Percentiles rank a stretch among this genome's conserved stretches.
These are phyloP conservation scores for Ustilago cynodontis DNA, from an alignment of 1,284 basidiomycete species.

Conservation along the genomic window DNA sequence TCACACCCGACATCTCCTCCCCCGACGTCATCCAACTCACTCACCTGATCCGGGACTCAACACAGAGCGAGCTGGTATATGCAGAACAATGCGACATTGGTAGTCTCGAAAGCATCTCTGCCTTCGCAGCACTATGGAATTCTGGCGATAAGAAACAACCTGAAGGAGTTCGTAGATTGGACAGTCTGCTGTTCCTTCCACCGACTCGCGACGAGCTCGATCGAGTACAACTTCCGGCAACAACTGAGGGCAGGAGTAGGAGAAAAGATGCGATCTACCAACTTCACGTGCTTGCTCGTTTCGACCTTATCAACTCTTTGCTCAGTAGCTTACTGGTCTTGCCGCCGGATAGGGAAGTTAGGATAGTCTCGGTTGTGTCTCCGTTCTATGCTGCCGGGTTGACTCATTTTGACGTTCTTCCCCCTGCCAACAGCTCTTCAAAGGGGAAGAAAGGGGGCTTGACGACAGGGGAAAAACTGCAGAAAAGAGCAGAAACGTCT, in stretches of 20 bases:
- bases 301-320: constrained; percentile 62
- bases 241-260: neutral
- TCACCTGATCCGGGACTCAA: constrained; percentile 59
- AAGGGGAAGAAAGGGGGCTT: neutral
- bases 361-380: constrained; percentile 57
- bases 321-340: constrained; percentile 56
- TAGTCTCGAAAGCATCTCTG: constrained; percentile 37
- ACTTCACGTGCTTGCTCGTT: constrained; percentile 51
- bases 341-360: constrained; percentile 58
- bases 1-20: constrained; percentile 37
- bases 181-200: constrained; percentile 34
- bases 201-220: constrained; percentile 13
- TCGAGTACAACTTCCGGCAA: neutral
- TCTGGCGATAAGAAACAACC: constrained; percentile 44
- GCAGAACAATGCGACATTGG: constrained; percentile 65
- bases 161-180: constrained; percentile 28
- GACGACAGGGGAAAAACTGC: neutral
- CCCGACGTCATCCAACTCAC: constrained; percentile 53
- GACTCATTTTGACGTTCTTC: constrained; percentile 41
- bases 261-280: constrained; percentile 32
- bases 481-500: constrained; percentile 21
- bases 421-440: neutral
- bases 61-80: constrained; percentile 59
- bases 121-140: constrained; percentile 60
- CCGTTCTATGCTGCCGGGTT: constrained; percentile 64